Base-by-base conservation (phyloP, 306 rosid species). In the Canavalia gladiata region DNA sequence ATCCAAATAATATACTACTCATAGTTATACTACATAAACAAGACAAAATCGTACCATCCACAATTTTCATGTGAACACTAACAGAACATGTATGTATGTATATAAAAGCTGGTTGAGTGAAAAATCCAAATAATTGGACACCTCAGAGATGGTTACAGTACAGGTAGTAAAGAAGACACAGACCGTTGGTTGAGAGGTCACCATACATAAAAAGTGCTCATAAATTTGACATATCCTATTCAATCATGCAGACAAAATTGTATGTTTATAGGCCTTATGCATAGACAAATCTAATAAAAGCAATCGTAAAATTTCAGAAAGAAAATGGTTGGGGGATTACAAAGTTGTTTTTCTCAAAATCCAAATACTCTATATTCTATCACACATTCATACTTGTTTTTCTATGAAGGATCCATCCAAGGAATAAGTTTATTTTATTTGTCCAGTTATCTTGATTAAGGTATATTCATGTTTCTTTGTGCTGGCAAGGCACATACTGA, bases 141-240 rank as follows among this genome's bases (percentile, higher is more conserved):
- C 85, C 90, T 68, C 83, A 80, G 56, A 74, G 86, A 82, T 85
- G 80, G 90, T 12, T 45, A 75, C 86, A 78, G 89, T 45, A 75
- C 86, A 78, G 89, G 78, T 25, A 73, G 75, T 82, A 87, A 80
- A 86, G 68, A 83, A 78, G 89, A 77, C 76, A 80, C 31, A 33
- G 75, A 54, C 42, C 18, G 87, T 84, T 83, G 28, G 94, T 86
- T 92, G 92, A 88, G 79, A 80, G 63, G 91, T 94, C 97, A 67
- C 83, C 75, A 57, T 85, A 42, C 65, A 68, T 78, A 58, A 88
- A 90, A 94, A 88, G 91, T 67, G 86, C 76, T 51, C 75, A 76
- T 87, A 77, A 90, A 85, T 87, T 72, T 84, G 85, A 76, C 83
- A 47, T 67, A 47, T 74, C 78, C 52, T 75, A 63, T 83, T 51